Evolutionary conservation across 2,329 filamentous ascomycete genomes (phyloP).

Genomic region (Sphaceloma murrayae): DNA sequence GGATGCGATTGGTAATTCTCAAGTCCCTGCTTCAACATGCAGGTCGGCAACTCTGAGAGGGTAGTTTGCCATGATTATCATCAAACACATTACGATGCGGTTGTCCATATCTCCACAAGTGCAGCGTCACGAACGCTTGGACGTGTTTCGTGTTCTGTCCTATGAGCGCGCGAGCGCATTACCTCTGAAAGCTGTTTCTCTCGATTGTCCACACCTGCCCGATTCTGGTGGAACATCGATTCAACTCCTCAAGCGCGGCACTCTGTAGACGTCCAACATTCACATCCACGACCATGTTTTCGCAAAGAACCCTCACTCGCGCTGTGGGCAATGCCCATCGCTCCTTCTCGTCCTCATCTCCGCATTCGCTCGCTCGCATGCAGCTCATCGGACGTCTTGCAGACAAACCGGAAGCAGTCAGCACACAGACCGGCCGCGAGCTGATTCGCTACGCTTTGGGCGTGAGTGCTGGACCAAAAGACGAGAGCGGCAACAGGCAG

Average conservation of each 20-base stretch:
- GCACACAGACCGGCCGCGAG: slow-evolving; percentile 62
- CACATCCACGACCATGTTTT: slow-evolving; percentile 34
- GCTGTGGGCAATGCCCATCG: slow-evolving; percentile 42
- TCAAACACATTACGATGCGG: too few relatives aligned
- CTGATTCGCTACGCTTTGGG: slow-evolving; percentile 69
- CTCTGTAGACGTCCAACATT: not conserved
- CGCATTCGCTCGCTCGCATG: slow-evolving; percentile 63
- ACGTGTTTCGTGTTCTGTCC: too few relatives aligned
- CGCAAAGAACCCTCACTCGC: slow-evolving; percentile 41
- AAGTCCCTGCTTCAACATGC: too few relatives aligned
- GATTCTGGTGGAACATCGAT: not conserved
- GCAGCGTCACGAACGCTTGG: too few relatives aligned
- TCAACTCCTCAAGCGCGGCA: not conserved
- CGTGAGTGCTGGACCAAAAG: slow-evolving; percentile 54
- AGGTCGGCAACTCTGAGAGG: too few relatives aligned
- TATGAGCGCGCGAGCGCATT: too few relatives aligned
- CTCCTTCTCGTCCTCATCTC: slow-evolving; percentile 63
- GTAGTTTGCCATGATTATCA: too few relatives aligned
- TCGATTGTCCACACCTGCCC: too few relatives aligned
- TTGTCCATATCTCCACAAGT: too few relatives aligned
- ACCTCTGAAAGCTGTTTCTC: too few relatives aligned
- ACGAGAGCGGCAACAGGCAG: slow-evolving; percentile 56
- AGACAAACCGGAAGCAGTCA: slow-evolving; percentile 62
- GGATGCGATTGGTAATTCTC: too few relatives aligned
- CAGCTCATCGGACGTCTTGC: slow-evolving; percentile 79